A percentile compares a stretch with the other conserved stretches of the same genome.
phyloP scores from a whole-genome alignment of 1,284 basidiomycete genomes.

The Ganoderma resinaceum region DNA sequence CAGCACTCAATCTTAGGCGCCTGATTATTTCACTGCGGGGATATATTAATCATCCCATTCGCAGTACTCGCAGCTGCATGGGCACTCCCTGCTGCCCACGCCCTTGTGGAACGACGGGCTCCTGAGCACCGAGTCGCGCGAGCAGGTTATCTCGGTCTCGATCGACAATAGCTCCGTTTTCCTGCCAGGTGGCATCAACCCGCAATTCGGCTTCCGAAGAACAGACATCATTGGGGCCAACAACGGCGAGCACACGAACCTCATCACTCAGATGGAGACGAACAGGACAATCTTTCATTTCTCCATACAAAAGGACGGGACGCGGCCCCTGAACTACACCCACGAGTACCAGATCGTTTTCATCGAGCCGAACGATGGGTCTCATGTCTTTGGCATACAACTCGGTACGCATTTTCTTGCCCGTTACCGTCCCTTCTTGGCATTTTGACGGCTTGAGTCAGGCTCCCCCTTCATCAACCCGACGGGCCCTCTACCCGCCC shows the following conservation, averaged over 20 bases:
- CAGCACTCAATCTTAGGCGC: constrained; percentile 22
- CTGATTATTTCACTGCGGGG: neutral
- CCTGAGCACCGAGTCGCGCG: constrained; percentile 37
- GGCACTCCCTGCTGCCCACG: constrained; percentile 48
- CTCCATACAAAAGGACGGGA: constrained; percentile 55
- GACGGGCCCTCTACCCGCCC: constrained; percentile 47
- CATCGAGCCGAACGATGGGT: constrained; percentile 63
- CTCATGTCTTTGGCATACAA: constrained; percentile 63
- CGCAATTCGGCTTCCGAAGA: constrained; percentile 62
- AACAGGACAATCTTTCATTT: constrained; percentile 62
- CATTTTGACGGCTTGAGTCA: constrained; percentile 27
- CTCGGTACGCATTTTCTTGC: constrained; percentile 46
- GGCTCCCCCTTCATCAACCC: constrained; percentile 63
- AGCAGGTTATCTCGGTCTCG: constrained; percentile 57
- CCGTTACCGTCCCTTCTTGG: neutral
- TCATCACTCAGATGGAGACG: constrained; percentile 51
- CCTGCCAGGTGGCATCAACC: constrained; percentile 53
- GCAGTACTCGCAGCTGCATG: constrained; percentile 58
- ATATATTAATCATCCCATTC: neutral
- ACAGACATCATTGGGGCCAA: constrained; percentile 60
- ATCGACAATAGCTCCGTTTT: constrained; percentile 69
- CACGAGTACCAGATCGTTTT: constrained; percentile 73
- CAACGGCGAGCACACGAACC: constrained; percentile 46
- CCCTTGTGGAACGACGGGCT: constrained; percentile 53
- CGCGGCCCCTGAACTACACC: constrained; percentile 52